Evolutionary conservation across 768 basidiomycete species (phyloP).

Genomic region (Lactifluus pinguis): DNA sequence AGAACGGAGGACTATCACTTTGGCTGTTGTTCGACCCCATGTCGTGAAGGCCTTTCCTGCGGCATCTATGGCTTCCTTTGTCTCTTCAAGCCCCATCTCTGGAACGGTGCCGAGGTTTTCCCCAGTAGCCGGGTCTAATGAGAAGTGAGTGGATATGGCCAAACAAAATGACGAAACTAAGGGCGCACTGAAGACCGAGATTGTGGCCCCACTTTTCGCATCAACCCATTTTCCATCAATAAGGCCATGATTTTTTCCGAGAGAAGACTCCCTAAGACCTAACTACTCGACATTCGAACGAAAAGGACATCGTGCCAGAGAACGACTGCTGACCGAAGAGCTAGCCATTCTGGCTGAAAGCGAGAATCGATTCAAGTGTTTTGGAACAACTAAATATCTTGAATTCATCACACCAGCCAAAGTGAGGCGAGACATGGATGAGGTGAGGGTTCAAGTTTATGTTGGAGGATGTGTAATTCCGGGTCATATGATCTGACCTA

Average conservation of each 20-base stretch:
- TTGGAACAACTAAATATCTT: neutral
- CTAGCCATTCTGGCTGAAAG: slow-evolving; percentile 7
- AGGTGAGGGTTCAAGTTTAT: too few species aligned
- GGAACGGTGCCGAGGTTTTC: slow-evolving; percentile 79
- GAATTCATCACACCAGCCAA: neutral
- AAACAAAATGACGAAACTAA: neutral
- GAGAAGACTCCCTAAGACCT: slow-evolving; percentile 57
- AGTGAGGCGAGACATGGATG: neutral
- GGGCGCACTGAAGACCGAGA: slow-evolving; percentile 67
- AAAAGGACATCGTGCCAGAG: neutral
- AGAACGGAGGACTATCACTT: slow-evolving; percentile 36
- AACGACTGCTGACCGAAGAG: neutral
- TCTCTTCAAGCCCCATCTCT: slow-evolving; percentile 82
- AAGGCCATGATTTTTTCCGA: slow-evolving; percentile 67
- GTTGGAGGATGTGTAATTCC: too few species aligned
- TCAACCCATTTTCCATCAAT: slow-evolving; percentile 86
- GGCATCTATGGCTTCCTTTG: slow-evolving; percentile 74
- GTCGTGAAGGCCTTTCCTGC: slow-evolving; percentile 72
- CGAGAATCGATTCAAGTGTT: neutral
- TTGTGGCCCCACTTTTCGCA: slow-evolving; percentile 61
- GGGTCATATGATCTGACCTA: neutral
- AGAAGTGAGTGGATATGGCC: neutral
- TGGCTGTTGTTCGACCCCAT: slow-evolving; percentile 84
- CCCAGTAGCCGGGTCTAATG: slow-evolving; percentile 77
- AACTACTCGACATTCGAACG: slow-evolving; percentile 4